Conservation (phyloP, 2,329 filamentous ascomycete genomes). For the Penicillium sp. region DNA sequence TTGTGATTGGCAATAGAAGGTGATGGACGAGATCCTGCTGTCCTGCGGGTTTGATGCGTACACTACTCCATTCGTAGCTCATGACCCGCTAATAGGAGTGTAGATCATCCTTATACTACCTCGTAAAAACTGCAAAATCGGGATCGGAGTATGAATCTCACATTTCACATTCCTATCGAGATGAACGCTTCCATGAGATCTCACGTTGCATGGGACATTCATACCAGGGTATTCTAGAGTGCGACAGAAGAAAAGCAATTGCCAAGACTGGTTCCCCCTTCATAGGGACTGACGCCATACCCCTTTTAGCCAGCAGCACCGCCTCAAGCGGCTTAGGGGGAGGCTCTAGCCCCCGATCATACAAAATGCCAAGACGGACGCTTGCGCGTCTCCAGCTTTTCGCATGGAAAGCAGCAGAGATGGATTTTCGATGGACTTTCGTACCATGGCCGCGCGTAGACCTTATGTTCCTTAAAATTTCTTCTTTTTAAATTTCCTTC, state of each 20-base stretch:
- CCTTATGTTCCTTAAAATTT: not conserved
- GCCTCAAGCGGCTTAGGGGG: conserved; percentile 24
- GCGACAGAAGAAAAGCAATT: conserved; percentile 10
- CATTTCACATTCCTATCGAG: not conserved
- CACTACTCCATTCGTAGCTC: not conserved
- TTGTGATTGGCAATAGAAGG: conserved; percentile 1
- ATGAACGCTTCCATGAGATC: not conserved
- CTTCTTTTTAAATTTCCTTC: not conserved
- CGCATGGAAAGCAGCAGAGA: conserved; percentile 10
- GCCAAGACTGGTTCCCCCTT: conserved; percentile 23
- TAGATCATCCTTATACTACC: not conserved
- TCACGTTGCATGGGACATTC: conserved; percentile 6
- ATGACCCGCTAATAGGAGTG: not conserved
- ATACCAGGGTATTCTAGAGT: conserved; percentile 15
- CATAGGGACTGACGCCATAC: conserved; percentile 3
- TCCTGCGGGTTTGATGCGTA: not conserved
- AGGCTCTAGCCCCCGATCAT: conserved; percentile 33
- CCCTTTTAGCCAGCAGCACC: not conserved
- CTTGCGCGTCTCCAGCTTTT: conserved; percentile 39
- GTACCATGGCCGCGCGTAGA: conserved; percentile 10
- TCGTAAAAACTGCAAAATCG: not conserved
- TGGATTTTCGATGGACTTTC: conserved; percentile 2
- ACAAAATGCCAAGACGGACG: conserved; percentile 36
- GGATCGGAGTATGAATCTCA: not conserved
- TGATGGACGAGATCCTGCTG: not conserved